Base-by-base conservation (phyloP, 495 filamentous ascomycete species). In the Tuber magnatum region DNA sequence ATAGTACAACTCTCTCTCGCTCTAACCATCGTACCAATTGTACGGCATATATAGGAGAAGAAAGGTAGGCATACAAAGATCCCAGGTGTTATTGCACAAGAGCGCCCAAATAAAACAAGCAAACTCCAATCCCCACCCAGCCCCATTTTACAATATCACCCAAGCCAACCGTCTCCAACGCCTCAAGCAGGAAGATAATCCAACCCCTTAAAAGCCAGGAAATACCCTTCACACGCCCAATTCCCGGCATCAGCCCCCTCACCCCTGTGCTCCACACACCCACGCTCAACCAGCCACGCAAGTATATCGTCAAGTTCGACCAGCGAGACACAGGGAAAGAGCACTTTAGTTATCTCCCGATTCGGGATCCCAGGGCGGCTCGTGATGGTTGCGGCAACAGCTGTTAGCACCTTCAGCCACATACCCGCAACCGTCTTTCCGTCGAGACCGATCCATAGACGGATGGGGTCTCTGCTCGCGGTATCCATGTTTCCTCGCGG, bases 401-500 rank as follows among this genome's bases (percentile, higher is more conserved):
- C 75, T 18, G 76, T 82, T n/a, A 72, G 71, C 42, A 80, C 78
- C 32, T 82, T 80, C 7, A 81, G 74, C 81, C 81, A 83, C 81
- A 83, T 83, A 3, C 81, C 81, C 18, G 73, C 71, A 44, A 83
- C 76, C n/a, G 81, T 71, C 28, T 71, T 76, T 32, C 76, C 44
- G 22, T 81, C 79, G 46, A 82, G 80, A 74, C 82, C 78, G 16
- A 82, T 74, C 81, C 81, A 83, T 35, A 83, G 71, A 12, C 78
- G 80, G 46, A 82, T 80, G 35, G 81, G 81, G 39, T 81, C 79
- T 20, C 74, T 74, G 42, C 73, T 76, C 20, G 68, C 73, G 28
- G 78, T 72, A 14, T 79, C 65, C 56, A 65, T 73, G 44, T 74
- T 79, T 20, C 76, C 76, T 56, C 56, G 70, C 69, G 81, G 78